Base-by-base conservation (phyloP, 192 early-diverging fungal genomes). In the Coemansia aciculifera region DNA sequence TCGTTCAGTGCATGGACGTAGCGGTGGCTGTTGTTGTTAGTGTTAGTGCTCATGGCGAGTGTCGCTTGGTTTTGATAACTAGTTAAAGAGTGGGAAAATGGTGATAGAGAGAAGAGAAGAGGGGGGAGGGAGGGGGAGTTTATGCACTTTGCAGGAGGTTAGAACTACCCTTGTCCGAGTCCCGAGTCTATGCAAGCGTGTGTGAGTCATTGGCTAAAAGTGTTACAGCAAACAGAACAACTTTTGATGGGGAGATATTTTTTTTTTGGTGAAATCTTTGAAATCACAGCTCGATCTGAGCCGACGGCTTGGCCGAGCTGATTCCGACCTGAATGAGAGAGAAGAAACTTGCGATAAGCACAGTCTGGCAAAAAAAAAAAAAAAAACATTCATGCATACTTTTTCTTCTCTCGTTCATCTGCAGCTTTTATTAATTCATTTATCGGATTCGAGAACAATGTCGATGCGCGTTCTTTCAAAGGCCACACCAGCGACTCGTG, bases 1-100 rank as follows among this genome's bases (percentile, higher is more conserved):
- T 96, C 95, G 73, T 96, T 96, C 21, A 96, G 86, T 13, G 94
- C 91, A 54, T 88, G 77, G 51, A 83, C 69, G 36, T 71, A 74
- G 57, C 64, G 74, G 59, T 71, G 74, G 54, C 59, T 63, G 46
- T 57, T 39, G 44, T 66, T 62, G 31, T 67, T 73, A 51, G 17
- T 51, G 24, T 62, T 62, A 27, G 66, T 17, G 73, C 59, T 70
- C 72, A 77, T 73, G 49, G 27, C 44, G 19, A 42, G 49, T 15
- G 21, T 27, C 38, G 9, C 7, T 51, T 51, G 40, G 5, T 36
- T 8, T 36, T 7, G n/a, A 46, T n/a, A 46, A 46, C 43, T 44
- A 44, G 43, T 48, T 21, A 23, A 1, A 48, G 19, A 48, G 19
- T 6, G 8, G n/a, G 42, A 36, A 43, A 43, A 43, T 19, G 13